Evolutionary conservation across 495 filamentous ascomycete species (phyloP).

Genomic region (Bacidia rubella): DNA sequence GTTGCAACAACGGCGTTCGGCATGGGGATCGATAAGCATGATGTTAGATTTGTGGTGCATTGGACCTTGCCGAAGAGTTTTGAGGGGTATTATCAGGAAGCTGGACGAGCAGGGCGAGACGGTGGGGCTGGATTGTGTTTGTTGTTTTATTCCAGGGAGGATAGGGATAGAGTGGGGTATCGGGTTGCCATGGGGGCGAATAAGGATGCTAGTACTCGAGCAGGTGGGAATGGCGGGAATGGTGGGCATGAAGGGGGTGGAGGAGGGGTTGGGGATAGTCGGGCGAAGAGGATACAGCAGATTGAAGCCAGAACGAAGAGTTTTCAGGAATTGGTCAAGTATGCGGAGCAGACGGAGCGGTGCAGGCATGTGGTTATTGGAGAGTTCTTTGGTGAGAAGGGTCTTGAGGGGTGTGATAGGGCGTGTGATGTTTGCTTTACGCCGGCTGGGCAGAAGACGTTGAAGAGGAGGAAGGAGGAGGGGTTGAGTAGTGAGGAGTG

Average conservation of each 20-base stretch:
- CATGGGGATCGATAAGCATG: slow-evolving; percentile 94
- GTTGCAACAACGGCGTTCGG: slow-evolving; percentile 93
- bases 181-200: slow-evolving; percentile 27
- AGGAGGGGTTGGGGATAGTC: too few relatives aligned
- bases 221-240: slow-evolving; percentile 7
- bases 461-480: slow-evolving; percentile 49
- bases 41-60: slow-evolving; percentile 86
- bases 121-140: slow-evolving; percentile 76
- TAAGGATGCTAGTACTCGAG: background rate
- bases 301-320: slow-evolving; percentile 28
- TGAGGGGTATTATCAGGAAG: slow-evolving; percentile 93
- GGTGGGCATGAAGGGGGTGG: too few relatives aligned
- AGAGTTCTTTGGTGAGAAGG: slow-evolving; percentile 65
- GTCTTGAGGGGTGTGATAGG: slow-evolving; percentile 53
- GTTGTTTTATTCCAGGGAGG: slow-evolving; percentile 76
- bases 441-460: slow-evolving; percentile 21
- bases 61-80: slow-evolving; percentile 88
- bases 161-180: slow-evolving; percentile 60
- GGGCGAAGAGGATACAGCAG: slow-evolving; percentile 23
- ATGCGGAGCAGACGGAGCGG: slow-evolving; percentile 60
- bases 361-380: slow-evolving; percentile 71
- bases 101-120: slow-evolving; percentile 79
- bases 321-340: slow-evolving; percentile 50
- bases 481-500: slow-evolving; percentile 59
- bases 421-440: slow-evolving; percentile 92